These are phyloP conservation scores for Neoarthrinium moseri DNA, from an alignment of 2,329 filamentous ascomycete species.

Conservation along the genomic window DNA sequence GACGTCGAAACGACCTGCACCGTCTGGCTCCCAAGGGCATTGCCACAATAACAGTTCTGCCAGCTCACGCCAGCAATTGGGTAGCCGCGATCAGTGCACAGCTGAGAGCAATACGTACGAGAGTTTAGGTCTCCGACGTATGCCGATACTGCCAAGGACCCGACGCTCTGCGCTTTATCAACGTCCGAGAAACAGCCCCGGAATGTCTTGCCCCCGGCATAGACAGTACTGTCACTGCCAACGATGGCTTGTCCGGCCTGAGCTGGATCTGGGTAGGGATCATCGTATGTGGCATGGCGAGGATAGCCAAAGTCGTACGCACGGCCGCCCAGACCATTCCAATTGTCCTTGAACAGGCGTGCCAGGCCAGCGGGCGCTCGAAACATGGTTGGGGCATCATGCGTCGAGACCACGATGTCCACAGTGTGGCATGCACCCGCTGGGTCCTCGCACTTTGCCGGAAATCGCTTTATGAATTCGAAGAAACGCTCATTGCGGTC, in stretches of 20 bases:
- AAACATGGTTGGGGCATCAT: conserved; percentile 14
- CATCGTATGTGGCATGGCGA: conserved; percentile 7
- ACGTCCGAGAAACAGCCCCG: conserved; percentile 10
- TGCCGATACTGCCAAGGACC: neutral
- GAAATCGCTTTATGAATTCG: conserved; percentile 11
- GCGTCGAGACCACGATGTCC: conserved; percentile 10
- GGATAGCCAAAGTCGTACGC: conserved; percentile 12
- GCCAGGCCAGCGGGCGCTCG: conserved; percentile 6
- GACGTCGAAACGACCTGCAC: conserved; percentile 7
- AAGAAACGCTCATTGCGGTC: conserved; percentile 14
- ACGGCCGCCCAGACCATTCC: conserved; percentile 3
- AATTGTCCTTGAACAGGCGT: conserved; percentile 15
- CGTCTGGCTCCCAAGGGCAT: conserved; percentile 9
- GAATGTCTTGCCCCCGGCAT: conserved; percentile 8
- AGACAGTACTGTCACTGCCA: conserved; percentile 3
- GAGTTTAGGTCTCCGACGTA: conserved; percentile 10
- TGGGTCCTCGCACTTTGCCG: conserved; percentile 4
- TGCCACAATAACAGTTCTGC: conserved; percentile 11
- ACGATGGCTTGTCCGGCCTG: conserved; percentile 1
- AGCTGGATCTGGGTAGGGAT: conserved; percentile 12
- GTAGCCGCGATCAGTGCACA: conserved; percentile 5
- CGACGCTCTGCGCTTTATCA: conserved; percentile 10
- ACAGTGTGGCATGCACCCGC: conserved; percentile 10
- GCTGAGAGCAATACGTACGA: conserved; percentile 6
- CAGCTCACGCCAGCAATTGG: conserved; percentile 10